Evolutionary conservation across 2,329 filamentous ascomycete species (phyloP), one percentile per base, ranked within the genome.

Genomic region (Pseudogymnoascus sp.): DNA sequence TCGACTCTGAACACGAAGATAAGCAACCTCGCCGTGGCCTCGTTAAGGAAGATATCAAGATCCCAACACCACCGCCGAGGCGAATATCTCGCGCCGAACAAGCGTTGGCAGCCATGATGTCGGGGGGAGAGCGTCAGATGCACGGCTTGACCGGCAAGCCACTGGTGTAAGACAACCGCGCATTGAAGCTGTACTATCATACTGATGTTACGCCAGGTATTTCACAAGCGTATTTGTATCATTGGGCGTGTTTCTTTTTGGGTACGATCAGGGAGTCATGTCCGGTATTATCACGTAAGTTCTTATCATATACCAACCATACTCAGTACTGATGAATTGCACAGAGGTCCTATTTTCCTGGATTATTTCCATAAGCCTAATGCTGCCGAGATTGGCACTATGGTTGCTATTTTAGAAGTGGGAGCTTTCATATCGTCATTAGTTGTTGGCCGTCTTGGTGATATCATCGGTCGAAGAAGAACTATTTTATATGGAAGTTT

Each of bases 81-180:
- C 83, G 77, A 65, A 85, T 92, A 66, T 83, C 85, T 62, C 83
- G 82, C 70, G 83, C 80, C 67, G 85, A 93, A 75, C 88, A 86
- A 73, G 76, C 90, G 68, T 78, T 97, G 71, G 90, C 89, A 69
- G 77, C 82, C 80, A 88, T 96, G 83, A 97, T 99, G 93, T 87
- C 91, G 69, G 87, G 87, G 74, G 87, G 90, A 68, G 84, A 87
- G 69, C 81, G 84, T 73, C 87, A 89, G 74, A 88, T 91, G 72
- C 90, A 95, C 79, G 95, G 95, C 81, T 84, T 99, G 70, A 96
- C 96, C 72, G 95, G 95, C 79, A 96, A 96, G 81, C 88, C 93
- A 77, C 82, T 99, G 72, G 84, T 99, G 88, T 97, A 84, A 71
- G 85, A 76, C 65, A 66, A 75, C 49, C 53, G 11, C 21, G 60